Conservation (phyloP, 768 basidiomycete species). For the Mycena galericulata region DNA sequence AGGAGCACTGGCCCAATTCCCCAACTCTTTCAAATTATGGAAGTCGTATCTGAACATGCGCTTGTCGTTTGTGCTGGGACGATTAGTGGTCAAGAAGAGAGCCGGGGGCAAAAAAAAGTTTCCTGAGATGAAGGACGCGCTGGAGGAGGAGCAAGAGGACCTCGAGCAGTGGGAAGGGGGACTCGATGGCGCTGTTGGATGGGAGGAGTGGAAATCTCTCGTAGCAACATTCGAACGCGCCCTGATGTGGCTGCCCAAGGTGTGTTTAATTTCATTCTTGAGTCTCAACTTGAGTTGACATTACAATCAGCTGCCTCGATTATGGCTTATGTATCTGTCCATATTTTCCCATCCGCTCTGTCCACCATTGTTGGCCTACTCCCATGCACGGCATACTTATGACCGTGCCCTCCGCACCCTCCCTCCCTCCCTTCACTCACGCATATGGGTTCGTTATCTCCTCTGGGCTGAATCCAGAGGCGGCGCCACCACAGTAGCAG, state of each 20-base stretch:
- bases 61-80: slow-evolving; percentile 88
- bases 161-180: slow-evolving; percentile 89
- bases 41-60: slow-evolving; percentile 90
- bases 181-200: slow-evolving; percentile 91
- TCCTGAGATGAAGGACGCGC: slow-evolving; percentile 88
- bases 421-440: slow-evolving; percentile 90
- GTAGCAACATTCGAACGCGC: slow-evolving; percentile 92
- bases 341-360: slow-evolving; percentile 92
- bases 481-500: slow-evolving; percentile 78
- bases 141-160: slow-evolving; percentile 87
- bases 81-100: slow-evolving; percentile 74
- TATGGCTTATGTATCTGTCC: slow-evolving; percentile 95
- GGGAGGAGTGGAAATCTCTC: slow-evolving; percentile 94
- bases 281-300: slow-evolving; percentile 20
- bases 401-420: slow-evolving; percentile 95
- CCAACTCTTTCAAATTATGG: slow-evolving; percentile 95
- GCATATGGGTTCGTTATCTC: slow-evolving; percentile 94
- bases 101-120: slow-evolving; percentile 93
- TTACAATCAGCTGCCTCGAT: slow-evolving; percentile 78
- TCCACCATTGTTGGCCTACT: slow-evolving; percentile 84
- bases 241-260: slow-evolving; percentile 94
- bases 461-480: slow-evolving; percentile 90
- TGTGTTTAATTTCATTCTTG: slow-evolving; percentile 49
- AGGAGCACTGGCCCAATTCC: slow-evolving; percentile 87
- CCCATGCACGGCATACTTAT: slow-evolving; percentile 93